A percentile compares a stretch with the other conserved stretches of the same genome.
phyloP scores from a whole-genome alignment of 352 stramenopile species.

The Phytophthora hibernalis region DNA sequence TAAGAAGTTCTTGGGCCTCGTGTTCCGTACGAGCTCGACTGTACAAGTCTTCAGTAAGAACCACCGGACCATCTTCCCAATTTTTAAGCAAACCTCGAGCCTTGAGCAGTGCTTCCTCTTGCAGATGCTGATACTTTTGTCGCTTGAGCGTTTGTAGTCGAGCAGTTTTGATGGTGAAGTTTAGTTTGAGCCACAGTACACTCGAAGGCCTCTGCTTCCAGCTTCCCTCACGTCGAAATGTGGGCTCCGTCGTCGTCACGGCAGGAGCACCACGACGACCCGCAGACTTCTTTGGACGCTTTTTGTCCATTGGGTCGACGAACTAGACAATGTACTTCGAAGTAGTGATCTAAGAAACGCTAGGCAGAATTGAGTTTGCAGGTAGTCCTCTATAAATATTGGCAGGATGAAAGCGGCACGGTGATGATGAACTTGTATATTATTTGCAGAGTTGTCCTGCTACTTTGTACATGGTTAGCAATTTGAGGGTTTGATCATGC shows the following conservation, averaged over 20 bases:
- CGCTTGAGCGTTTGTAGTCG: slow-evolving; percentile 66
- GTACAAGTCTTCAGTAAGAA: slow-evolving; percentile 72
- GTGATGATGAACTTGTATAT: slow-evolving; percentile 20
- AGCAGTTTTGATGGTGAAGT: slow-evolving; percentile 75
- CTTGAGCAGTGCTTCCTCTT: slow-evolving; percentile 70
- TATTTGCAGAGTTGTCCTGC: slow-evolving; percentile 16
- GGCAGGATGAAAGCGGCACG: slow-evolving; percentile 8
- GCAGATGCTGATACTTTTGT: slow-evolving; percentile 78
- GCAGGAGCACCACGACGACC: slow-evolving; percentile 1
- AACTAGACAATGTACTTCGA: too few species aligned
- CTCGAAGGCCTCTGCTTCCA: slow-evolving; percentile 46
- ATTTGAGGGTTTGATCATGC: slow-evolving; percentile 8
- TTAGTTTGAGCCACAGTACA: slow-evolving; percentile 77
- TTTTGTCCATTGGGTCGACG: slow-evolving; percentile 10
- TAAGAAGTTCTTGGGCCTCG: slow-evolving; percentile 64
- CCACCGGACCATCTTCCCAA: slow-evolving; percentile 66
- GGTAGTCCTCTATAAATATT: slow-evolving; percentile 33
- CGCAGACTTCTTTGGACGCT: slow-evolving; percentile 23
- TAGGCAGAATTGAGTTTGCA: not conserved
- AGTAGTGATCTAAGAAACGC: too few species aligned
- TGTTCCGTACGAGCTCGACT: slow-evolving; percentile 47
- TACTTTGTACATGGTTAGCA: slow-evolving; percentile 1
- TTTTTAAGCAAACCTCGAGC: slow-evolving; percentile 68
- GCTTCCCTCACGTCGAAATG: slow-evolving; percentile 11
- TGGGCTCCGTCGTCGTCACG: slow-evolving; percentile 10